Conservation (phyloP, 2,329 filamentous ascomycete genomes). For the Chrysoporthe deuterocubensis region DNA sequence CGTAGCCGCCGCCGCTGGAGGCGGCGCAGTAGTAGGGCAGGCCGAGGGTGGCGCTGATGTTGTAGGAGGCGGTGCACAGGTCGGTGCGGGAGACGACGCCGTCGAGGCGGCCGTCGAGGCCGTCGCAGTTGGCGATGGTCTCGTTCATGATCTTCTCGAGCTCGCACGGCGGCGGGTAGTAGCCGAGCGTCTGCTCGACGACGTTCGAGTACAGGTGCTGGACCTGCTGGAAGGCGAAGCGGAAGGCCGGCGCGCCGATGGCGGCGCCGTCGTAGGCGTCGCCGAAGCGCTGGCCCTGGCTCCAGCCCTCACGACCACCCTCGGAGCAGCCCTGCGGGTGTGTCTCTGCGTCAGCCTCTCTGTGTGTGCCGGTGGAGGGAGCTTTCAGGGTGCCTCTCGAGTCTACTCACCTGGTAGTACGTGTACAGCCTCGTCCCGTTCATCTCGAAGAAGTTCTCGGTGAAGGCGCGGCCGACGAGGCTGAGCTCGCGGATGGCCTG, state of each 20-base stretch:
- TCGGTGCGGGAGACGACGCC: conserved; percentile 29
- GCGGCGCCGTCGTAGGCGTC: conserved; percentile 50
- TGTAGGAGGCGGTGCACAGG: conserved; percentile 48
- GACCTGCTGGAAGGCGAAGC: conserved; percentile 44
- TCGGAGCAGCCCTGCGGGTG: conserved; percentile 47
- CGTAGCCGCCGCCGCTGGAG: neutral
- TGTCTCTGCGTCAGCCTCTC: neutral
- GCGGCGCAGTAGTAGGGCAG: conserved; percentile 37
- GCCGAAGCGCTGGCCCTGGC: conserved; percentile 44
- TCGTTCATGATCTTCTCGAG: conserved; percentile 29
- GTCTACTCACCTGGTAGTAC: conserved; percentile 51
- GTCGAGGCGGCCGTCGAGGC: conserved; percentile 17
- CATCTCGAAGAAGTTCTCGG: conserved; percentile 44
- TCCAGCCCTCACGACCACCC: conserved; percentile 55
- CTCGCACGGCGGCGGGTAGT: conserved; percentile 45
- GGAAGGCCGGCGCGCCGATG: conserved; percentile 51
- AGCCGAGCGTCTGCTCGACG: conserved; percentile 46
- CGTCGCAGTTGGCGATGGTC: conserved; percentile 23
- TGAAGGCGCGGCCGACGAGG: conserved; percentile 49
- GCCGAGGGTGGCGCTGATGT: conserved; percentile 51
- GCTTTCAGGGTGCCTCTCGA: too few relatives aligned
- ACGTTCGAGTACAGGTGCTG: conserved; percentile 33
- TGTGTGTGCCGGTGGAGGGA: neutral
- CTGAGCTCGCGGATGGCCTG: conserved; percentile 57
- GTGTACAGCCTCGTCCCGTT: conserved; percentile 45